phyloP scores from a whole-genome alignment of 2,329 filamentous ascomycete species.

The Cladosporium austrohemisphaericum region DNA sequence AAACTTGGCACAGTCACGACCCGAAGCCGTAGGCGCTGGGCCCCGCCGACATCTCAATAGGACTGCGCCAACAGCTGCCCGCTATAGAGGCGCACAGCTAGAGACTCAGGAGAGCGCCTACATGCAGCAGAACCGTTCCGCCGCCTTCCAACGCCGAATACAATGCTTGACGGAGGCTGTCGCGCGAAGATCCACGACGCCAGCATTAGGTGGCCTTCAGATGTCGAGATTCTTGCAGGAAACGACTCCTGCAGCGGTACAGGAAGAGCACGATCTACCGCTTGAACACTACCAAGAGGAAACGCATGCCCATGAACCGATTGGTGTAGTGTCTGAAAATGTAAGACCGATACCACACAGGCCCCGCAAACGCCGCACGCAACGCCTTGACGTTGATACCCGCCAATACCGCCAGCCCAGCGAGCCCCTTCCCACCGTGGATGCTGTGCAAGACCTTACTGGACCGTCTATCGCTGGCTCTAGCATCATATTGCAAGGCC shows the following conservation, averaged over 20 bases:
- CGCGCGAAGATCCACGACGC: conserved; percentile 19
- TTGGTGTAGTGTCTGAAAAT: too few relatives aligned
- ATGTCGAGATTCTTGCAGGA: conserved; percentile 26
- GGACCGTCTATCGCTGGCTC: neutral
- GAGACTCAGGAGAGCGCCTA: conserved; percentile 41
- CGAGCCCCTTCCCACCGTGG: conserved; percentile 27
- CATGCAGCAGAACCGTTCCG: conserved; percentile 32
- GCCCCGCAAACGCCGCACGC: conserved; percentile 36
- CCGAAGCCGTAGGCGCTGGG: too few relatives aligned
- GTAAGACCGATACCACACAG: conserved; percentile 20
- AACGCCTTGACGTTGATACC: conserved; percentile 45
- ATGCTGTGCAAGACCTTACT: conserved; percentile 2
- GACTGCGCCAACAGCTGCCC: neutral
- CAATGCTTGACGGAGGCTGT: conserved; percentile 26
- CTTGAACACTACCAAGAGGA: neutral
- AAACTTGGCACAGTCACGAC: too few relatives aligned
- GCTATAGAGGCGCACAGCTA: conserved; percentile 36
- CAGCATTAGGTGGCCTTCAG: conserved; percentile 27
- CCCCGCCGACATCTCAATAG: too few relatives aligned
- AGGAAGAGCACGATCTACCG: neutral
- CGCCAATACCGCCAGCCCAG: conserved; percentile 46
- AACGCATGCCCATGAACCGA: neutral
- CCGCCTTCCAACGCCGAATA: conserved; percentile 36
- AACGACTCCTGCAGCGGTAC: too few relatives aligned
- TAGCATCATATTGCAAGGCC: conserved; percentile 43